Conservation (phyloP, 306 rosid species). For the Lagenaria siceraria region DNA sequence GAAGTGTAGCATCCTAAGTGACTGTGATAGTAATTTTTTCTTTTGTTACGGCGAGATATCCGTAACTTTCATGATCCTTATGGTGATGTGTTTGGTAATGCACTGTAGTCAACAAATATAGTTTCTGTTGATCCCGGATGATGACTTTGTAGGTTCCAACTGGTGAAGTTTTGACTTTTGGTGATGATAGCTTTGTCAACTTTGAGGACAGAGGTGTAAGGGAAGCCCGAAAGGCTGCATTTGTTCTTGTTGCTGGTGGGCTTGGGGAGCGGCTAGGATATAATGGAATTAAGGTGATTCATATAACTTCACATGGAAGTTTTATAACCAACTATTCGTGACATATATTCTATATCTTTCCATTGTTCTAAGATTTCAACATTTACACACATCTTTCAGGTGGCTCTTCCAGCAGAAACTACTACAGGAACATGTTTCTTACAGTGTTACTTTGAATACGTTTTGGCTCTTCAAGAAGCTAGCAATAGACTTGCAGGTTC, state of each 20-base stretch:
- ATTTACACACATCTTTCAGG: slow-evolving; percentile 31
- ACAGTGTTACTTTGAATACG: slow-evolving; percentile 63
- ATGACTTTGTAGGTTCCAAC: slow-evolving; percentile 66
- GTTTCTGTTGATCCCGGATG: slow-evolving; percentile 5
- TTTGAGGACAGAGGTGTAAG: slow-evolving; percentile 73
- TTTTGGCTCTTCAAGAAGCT: slow-evolving; percentile 87
- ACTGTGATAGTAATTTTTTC: neutral
- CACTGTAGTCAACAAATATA: neutral
- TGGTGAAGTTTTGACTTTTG: slow-evolving; percentile 66
- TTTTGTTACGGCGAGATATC: neutral
- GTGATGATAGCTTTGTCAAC: slow-evolving; percentile 48
- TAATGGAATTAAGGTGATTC: slow-evolving; percentile 77
- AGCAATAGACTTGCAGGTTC: slow-evolving; percentile 28
- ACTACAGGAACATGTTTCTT: slow-evolving; percentile 61
- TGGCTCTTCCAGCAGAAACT: slow-evolving; percentile 93
- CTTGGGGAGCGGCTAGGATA: slow-evolving; percentile 98
- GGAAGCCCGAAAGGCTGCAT: slow-evolving; percentile 68
- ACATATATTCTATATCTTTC: neutral
- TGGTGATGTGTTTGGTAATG: neutral
- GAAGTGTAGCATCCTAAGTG: neutral
- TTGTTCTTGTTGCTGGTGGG: slow-evolving; percentile 99
- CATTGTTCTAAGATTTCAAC: slow-evolving; percentile 6
- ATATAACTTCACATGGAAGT: neutral
- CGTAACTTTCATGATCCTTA: neutral
- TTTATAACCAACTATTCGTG: neutral